These are phyloP conservation scores for Cordyceps cicadae DNA, from an alignment of 2,329 filamentous ascomycete species.

Conservation along the genomic window DNA sequence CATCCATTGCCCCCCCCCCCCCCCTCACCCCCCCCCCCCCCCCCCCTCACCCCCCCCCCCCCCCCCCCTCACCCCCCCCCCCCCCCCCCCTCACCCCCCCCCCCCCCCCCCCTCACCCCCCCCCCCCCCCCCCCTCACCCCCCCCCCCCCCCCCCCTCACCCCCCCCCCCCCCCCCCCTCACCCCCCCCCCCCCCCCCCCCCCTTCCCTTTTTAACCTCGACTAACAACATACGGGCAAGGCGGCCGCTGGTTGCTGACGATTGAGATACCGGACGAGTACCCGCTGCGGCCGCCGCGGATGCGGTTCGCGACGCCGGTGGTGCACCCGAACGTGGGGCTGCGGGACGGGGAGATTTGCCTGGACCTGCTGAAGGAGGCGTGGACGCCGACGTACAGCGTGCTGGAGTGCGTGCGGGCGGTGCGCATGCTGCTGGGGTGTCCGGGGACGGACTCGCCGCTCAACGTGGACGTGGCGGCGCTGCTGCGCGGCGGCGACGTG, in stretches of 20 bases:
- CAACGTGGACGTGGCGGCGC: slow-evolving; percentile 68
- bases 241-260: slow-evolving; percentile 72
- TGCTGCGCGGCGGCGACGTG: slow-evolving; percentile 59
- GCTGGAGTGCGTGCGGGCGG: slow-evolving; percentile 61
- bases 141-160: too few relatives aligned
- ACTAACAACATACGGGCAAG: too few relatives aligned
- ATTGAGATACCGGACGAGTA: slow-evolving; percentile 73
- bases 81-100: too few relatives aligned
- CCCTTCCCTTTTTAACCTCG: too few relatives aligned
- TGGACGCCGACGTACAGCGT: slow-evolving; percentile 88
- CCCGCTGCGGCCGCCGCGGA: slow-evolving; percentile 66
- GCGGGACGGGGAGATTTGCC: slow-evolving; percentile 80
- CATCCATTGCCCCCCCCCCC: too few relatives aligned
- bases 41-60: too few relatives aligned
- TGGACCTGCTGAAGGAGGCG: slow-evolving; percentile 69
- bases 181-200: too few relatives aligned
- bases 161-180: too few relatives aligned
- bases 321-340: slow-evolving; percentile 73
- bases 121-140: too few relatives aligned
- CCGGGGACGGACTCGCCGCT: slow-evolving; percentile 68
- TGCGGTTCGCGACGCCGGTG: slow-evolving; percentile 75
- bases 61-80: too few relatives aligned
- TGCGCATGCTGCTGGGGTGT: slow-evolving; percentile 56
- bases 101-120: too few relatives aligned
- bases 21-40: too few relatives aligned